phyloP scores from a whole-genome alignment of 2,329 filamentous ascomycete genomes.

The Bipolaris victoriae region DNA sequence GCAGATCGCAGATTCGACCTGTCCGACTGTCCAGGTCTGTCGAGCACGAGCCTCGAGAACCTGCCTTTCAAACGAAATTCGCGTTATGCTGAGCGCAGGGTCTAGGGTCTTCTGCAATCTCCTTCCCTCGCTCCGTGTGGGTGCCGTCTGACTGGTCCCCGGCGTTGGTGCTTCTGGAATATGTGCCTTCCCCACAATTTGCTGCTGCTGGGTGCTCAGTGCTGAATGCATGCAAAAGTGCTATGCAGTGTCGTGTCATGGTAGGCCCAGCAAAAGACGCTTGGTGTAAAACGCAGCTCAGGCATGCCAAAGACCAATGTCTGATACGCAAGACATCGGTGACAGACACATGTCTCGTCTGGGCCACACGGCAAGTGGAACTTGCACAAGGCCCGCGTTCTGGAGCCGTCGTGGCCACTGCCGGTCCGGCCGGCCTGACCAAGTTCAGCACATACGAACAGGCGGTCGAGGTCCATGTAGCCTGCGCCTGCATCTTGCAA shows the following conservation, averaged over 20 bases:
- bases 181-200: slow-evolving; percentile 41
- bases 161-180: slow-evolving; percentile 36
- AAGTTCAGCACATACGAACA: slow-evolving; percentile 7
- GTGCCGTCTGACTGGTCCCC: slow-evolving; percentile 41
- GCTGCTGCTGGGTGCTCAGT: slow-evolving; percentile 28
- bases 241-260: slow-evolving; percentile 33
- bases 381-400: slow-evolving; percentile 35
- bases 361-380: slow-evolving; percentile 43
- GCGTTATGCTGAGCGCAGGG: slow-evolving; percentile 38
- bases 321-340: slow-evolving; percentile 16
- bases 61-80: slow-evolving; percentile 37
- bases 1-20: slow-evolving; percentile 26
- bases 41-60: slow-evolving; percentile 31
- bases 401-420: slow-evolving; percentile 37
- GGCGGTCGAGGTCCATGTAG: slow-evolving; percentile 22
- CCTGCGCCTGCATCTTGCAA: slow-evolving; percentile 5
- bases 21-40: slow-evolving; percentile 30
- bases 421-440: slow-evolving; percentile 23
- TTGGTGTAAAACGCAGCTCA: slow-evolving; percentile 26
- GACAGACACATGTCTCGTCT: slow-evolving; percentile 32
- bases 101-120: slow-evolving; percentile 34
- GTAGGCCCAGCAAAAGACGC: slow-evolving; percentile 30
- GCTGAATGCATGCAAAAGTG: slow-evolving; percentile 25
- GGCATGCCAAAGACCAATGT: slow-evolving; percentile 23
- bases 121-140: slow-evolving; percentile 18